Evolutionary conservation across 2,329 filamentous ascomycete genomes (phyloP), one percentile per base, ranked within the genome.

Genomic region (Calycina marina): DNA sequence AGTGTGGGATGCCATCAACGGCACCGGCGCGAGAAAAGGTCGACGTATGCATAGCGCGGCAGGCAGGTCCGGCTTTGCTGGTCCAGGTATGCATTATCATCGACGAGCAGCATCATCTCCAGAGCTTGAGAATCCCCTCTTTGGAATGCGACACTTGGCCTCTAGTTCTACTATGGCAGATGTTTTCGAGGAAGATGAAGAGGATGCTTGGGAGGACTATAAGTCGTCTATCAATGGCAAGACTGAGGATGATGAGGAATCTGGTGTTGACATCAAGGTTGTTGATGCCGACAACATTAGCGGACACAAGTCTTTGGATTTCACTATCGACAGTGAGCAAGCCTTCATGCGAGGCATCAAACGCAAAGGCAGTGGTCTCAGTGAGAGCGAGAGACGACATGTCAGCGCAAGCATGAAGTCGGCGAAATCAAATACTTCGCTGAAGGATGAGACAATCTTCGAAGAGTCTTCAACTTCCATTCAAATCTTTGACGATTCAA

Each of bases 111-210:
- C 88, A 49, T 88, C 81, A 49, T 81, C 82, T 1, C 82, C 82
- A 4, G 79, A 83, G 46, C 88, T 88, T 45, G 80, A 86, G 16
- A 68, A 77, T 32, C 66, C 67, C 34, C 63, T 72, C 12, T 77
- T 74, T 40, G 68, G 67, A 25, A 41, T 54, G 15, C 66, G 69
- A 36, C 65, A 72, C 11, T 74, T 75, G 31, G 68, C 67, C 24
- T 78, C 73, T 51, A 72, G 69, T 42, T 74, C 77, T 0, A 77
- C 77, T 0, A 86, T 90, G 80, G 80, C 77, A 0, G 82, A 88
- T 50, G 82, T 90, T 1, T 90, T 88, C 41, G 82, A 90, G 49
- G 82, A 88, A 45, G 81, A 86, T 16, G 81, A 85, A 44, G 65
- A 72, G 45, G 65, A 72, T 9, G 63, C 63, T 13, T 40, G 57